These are phyloP conservation scores for Malassezia dermatis DNA, from an alignment of 1,284 basidiomycete genomes.

Conservation along the genomic window DNA sequence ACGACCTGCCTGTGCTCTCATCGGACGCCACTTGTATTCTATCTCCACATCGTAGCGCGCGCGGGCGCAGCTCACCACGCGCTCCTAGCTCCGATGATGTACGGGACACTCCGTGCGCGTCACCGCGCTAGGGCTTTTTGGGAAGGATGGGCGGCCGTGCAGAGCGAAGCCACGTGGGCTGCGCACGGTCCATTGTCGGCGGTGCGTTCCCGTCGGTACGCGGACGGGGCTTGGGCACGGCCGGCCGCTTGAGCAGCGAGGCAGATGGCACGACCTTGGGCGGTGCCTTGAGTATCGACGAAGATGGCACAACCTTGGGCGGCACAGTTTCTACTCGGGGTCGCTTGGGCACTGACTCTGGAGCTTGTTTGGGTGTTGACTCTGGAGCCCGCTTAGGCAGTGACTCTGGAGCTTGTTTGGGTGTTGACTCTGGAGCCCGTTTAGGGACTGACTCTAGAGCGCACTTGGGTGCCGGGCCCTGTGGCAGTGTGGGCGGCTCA, in stretches of 20 bases:
- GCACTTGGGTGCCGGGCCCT: not conserved
- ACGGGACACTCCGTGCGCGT: not conserved
- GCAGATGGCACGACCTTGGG: not conserved
- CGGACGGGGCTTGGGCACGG: not conserved
- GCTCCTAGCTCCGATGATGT: not conserved
- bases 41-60: not conserved
- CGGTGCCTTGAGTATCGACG: not conserved
- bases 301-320: not conserved
- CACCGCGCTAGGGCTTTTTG: not conserved
- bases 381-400: not conserved
- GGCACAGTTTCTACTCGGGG: not conserved
- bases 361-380: not conserved
- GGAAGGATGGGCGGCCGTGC: conserved; percentile 2
- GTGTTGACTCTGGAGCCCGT: not conserved
- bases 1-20: not conserved
- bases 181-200: not conserved
- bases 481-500: no score
- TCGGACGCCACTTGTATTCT: conserved; percentile 2
- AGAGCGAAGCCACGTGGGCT: conserved; percentile 17
- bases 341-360: not conserved
- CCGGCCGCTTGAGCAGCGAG: not conserved
- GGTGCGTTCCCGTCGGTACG: not conserved
- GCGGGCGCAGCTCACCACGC: not conserved
- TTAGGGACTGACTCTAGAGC: no score
- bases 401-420: not conserved